Evolutionary conservation across 257 asterid genomes (phyloP), one percentile per base, ranked within the genome.

Genomic region (Sherardia arvensis): DNA sequence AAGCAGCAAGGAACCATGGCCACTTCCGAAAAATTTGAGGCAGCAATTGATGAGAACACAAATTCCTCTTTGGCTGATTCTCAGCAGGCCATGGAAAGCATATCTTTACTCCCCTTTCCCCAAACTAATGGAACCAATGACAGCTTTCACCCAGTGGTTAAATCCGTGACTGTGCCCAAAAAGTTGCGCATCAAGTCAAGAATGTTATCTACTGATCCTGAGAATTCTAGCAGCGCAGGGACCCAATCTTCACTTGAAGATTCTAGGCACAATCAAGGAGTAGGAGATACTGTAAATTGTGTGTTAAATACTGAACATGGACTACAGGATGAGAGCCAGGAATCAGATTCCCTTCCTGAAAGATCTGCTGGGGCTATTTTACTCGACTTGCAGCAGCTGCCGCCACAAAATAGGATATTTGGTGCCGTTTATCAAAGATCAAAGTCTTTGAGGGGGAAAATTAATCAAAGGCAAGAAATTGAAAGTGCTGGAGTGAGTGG

Each of bases 401-500:
- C 81, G 69, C 77, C 88, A 27, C 83, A 69, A 71, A 82, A 78
- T 76, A 79, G 91, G 85, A 82, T 78, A 85, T 81, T 84, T 62
- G 70, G 83, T 58, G 90, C 94, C 56, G 96, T 93, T 72, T 93
- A 93, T 78, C 70, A 84, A 75, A 84, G 99, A 83, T 79, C 79
- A 68, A 91, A 77, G 77, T 71, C 80, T 75, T 73, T 78, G 53
- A 80, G 78, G 77, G 72, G 79, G 61, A 86, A 84, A 78, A 76
- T 67, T 60, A 83, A 75, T 62, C 76, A 73, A 65, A 95, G 80
- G 67, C 81, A 74, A 22, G 78, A 53, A 25, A 58, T 65, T 65
- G 78, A 80, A 64, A 67, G 71, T 73, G 79, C 70, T 77, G 84
- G 79, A 69, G 82, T 90, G n/a, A 80, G 93, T 74, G 79, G 88